Base-by-base conservation (phyloP, 2,329 filamentous ascomycete genomes). In the Alternaria angustiovoidea region DNA sequence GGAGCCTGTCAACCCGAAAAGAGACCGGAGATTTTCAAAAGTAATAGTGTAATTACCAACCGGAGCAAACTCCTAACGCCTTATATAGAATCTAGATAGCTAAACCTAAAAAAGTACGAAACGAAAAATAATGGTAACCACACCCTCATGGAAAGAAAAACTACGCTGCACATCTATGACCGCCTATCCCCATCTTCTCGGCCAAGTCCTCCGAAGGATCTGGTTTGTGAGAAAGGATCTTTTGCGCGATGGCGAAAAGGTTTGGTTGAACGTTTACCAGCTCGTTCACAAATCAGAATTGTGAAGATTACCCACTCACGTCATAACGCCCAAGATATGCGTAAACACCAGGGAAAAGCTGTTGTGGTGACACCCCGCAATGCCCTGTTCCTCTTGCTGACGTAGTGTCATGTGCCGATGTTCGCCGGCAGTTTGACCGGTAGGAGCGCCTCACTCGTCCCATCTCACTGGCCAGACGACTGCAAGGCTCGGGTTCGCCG, bases 351-450 rank as follows among this genome's bases (percentile, higher is more conserved):
- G 47, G 38, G 42, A 39, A 54, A 51, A 39, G 52, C 30, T 41
- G 42, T 58, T 42, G 34, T 47, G 49, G 49, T 47, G 30, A 48
- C 66, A 66, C 64, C 68, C 69, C 66, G 66, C 66, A 67, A 59
- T 53, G 51, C 38, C 44, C 51, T 58, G 39, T 42, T 44, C 32
- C 42, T 44, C 22, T 43, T 52, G 42, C 62, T 70, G 67, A 70
- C 64, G 67, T 70, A 67, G 58, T 53, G 59, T 47, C 53, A 34
- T 30, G 36, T 26, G 70, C 70, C 70, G 70, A 71, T 30, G 26
- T 67, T 70, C 64, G 66, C 70, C 70, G 69, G 54, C 18, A 20
- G 52, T 48, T 62, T 54, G 57, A 57, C 65, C 62, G 62, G 67
- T 61, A 63, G 41, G 22, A 41, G 52, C 41, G 46, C 57, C 56